Conservation (phyloP, 805 yeast species). For the Saturnispora gosingensis region DNA sequence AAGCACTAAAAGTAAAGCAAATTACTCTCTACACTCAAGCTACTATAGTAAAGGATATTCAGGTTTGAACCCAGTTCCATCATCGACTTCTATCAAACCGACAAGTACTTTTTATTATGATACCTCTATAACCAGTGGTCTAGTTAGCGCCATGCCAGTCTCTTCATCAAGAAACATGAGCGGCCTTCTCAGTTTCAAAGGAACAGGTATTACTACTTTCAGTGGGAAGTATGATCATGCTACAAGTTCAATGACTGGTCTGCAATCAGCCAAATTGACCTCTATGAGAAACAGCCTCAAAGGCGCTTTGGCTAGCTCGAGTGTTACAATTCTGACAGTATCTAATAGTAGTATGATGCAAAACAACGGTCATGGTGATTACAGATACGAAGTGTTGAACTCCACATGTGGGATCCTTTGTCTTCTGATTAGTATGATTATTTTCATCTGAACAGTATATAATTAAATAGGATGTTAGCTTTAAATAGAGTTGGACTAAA, state of each 20-base stretch:
- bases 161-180: neutral
- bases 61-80: neutral
- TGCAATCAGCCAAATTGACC: neutral
- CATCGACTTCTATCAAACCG: neutral
- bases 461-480: neutral
- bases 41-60: neutral
- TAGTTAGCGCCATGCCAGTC: neutral
- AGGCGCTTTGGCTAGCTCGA: neutral
- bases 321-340: neutral
- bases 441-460: neutral
- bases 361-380: neutral
- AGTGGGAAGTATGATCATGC: neutral
- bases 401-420: constrained; percentile 5
- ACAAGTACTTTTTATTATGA: neutral
- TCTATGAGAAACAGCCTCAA: neutral
- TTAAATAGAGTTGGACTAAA: neutral
- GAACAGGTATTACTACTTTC: neutral
- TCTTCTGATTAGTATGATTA: neutral
- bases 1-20: neutral
- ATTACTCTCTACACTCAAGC: neutral
- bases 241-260: neutral
- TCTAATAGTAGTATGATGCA: neutral
- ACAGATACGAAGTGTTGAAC: constrained; percentile 1
- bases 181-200: neutral
- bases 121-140: neutral